A percentile compares a stretch with the other conserved stretches of the same genome.
These are phyloP conservation scores for Cladorrhinum samala DNA, from an alignment of 495 filamentous ascomycete genomes.

Conservation along the genomic window DNA sequence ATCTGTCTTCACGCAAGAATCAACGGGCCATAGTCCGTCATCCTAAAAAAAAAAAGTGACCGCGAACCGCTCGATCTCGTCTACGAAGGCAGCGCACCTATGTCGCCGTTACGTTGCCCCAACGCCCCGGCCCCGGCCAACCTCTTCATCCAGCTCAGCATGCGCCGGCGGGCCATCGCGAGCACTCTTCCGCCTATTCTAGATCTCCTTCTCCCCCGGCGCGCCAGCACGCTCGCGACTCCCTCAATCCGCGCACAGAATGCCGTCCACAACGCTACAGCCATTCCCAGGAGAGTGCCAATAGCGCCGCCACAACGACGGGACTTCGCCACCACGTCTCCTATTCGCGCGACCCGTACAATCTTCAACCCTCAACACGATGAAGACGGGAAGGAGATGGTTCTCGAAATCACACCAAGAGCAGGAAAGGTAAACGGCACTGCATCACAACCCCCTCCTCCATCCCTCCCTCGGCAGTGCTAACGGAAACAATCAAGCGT, in stretches of 20 bases:
- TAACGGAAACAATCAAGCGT: slow-evolving; percentile 37
- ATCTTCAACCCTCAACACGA: slow-evolving; percentile 60
- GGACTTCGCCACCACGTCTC: slow-evolving; percentile 28
- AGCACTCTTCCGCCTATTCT: slow-evolving; percentile 24
- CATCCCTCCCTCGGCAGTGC: not conserved
- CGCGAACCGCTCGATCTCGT: too few species aligned
- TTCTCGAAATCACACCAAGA: slow-evolving; percentile 70
- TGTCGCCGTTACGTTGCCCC: slow-evolving; percentile 31
- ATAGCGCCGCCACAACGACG: slow-evolving; percentile 9
- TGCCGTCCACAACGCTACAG: not conserved
- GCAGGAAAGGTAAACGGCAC: slow-evolving; percentile 62
- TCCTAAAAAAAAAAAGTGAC: too few species aligned
- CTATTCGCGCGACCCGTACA: slow-evolving; percentile 31
- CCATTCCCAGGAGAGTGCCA: not conserved
- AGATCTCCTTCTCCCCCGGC: slow-evolving; percentile 31
- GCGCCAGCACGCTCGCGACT: not conserved
- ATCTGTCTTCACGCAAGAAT: too few species aligned
- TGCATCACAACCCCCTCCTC: not conserved
- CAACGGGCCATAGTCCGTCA: not conserved
- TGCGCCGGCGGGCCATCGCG: slow-evolving; percentile 19
- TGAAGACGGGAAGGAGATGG: slow-evolving; percentile 77
- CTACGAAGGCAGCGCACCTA: too few species aligned
- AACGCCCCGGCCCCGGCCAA: slow-evolving; percentile 33
- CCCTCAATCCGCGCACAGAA: slow-evolving; percentile 3
- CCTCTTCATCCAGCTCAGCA: slow-evolving; percentile 35